Evolutionary conservation across 208 protist genomes (phyloP).

Genomic region (Acanthamoeba sp.): DNA sequence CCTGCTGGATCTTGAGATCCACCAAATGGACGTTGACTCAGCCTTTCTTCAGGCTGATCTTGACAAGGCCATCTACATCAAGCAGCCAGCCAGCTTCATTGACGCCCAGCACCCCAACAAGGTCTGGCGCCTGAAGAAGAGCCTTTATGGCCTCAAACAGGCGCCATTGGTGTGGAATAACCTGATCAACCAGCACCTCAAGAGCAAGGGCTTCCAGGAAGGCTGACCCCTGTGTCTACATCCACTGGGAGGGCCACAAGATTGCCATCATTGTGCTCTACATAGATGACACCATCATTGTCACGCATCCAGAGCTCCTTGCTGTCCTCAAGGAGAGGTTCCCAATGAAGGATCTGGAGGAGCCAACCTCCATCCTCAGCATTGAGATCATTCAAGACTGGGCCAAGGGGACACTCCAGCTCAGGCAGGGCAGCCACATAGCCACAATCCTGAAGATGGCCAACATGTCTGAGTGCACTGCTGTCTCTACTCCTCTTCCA

Average conservation of each 20-base stretch:
- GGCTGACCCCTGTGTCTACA: slow-evolving; percentile 10
- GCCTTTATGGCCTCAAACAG: slow-evolving; percentile 44
- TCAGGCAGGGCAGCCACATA: neutral
- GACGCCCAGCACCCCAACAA: neutral
- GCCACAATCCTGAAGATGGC: neutral
- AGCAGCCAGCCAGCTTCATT: neutral
- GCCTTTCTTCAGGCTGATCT: neutral
- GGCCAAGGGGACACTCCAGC: neutral
- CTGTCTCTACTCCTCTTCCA: neutral
- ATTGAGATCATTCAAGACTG: neutral
- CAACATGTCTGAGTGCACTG: neutral
- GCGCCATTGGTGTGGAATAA: neutral
- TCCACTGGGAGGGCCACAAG: neutral
- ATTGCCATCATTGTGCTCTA: neutral
- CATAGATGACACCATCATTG: neutral
- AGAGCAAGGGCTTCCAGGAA: neutral
- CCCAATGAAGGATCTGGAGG: slow-evolving; percentile 6
- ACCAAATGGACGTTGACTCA: slow-evolving; percentile 46
- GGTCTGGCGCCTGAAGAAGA: neutral
- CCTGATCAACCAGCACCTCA: neutral
- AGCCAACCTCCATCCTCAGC: neutral
- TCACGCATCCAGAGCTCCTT: neutral
- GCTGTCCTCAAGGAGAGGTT: neutral
- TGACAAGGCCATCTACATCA: slow-evolving; percentile 6
- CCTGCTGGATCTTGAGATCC: neutral